Conservation (phyloP, 2,329 filamentous ascomycete species). For the Bipolaris bicolor region DNA sequence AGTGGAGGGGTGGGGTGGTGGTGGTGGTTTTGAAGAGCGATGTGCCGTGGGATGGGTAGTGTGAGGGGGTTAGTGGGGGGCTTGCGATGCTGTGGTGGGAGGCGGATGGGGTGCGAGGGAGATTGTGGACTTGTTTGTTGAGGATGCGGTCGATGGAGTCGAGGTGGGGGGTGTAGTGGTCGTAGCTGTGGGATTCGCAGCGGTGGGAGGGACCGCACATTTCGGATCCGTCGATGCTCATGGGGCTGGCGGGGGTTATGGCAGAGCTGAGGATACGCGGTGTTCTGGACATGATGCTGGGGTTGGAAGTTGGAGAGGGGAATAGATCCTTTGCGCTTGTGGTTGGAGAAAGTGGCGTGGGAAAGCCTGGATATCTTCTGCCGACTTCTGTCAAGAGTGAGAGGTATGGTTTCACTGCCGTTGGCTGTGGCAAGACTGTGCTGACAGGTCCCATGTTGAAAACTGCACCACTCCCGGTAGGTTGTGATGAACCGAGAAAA, state of each 20-base stretch:
- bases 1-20: conserved; percentile 8
- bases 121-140: not conserved
- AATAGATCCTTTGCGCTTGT: conserved; percentile 33
- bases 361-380: conserved; percentile 43
- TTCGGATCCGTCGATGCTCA: conserved; percentile 37
- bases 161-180: conserved; percentile 18
- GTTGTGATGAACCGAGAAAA: conserved; percentile 5
- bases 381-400: conserved; percentile 38
- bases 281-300: conserved; percentile 17
- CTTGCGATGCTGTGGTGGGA: not conserved
- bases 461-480: conserved; percentile 13
- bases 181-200: conserved; percentile 23
- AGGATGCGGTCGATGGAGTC: conserved; percentile 26
- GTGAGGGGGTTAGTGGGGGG: conserved; percentile 26
- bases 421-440: conserved; percentile 5
- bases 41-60: conserved; percentile 30
- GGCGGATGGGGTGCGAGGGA: conserved; percentile 4
- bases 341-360: conserved; percentile 40
- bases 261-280: conserved; percentile 19
- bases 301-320: conserved; percentile 35
- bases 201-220: conserved; percentile 29
- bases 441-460: conserved; percentile 29
- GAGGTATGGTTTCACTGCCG: conserved; percentile 19
- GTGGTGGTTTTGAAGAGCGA: conserved; percentile 36
- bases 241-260: conserved; percentile 23